Conservation (phyloP, 177 flowering plant species). For the Vitis hybrid region DNA sequence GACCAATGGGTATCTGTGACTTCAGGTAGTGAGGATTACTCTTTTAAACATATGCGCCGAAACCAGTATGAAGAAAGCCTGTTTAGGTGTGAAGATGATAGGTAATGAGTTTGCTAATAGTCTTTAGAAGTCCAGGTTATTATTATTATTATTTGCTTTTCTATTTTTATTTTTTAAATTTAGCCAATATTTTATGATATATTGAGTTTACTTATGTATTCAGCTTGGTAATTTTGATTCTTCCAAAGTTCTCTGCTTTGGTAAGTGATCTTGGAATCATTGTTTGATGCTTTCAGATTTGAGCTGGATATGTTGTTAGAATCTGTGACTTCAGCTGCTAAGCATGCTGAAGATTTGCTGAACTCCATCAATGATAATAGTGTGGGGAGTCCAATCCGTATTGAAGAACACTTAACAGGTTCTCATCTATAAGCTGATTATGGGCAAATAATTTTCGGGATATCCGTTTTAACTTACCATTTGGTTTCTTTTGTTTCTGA, state of each 20-base stretch:
- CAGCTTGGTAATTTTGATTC: background rate
- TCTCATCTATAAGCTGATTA: conserved; percentile 14
- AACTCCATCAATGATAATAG: conserved; percentile 56
- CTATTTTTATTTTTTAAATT: background rate
- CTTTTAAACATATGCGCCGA: conserved; percentile 94
- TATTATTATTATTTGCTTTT: no score
- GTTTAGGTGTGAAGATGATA: conserved; percentile 94
- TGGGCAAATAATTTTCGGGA: no score
- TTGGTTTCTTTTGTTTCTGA: background rate
- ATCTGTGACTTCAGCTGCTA: conserved; percentile 71
- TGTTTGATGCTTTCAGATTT: conserved; percentile 44
- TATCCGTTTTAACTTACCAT: background rate
- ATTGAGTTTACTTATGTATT: no score
- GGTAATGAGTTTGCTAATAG: conserved; percentile 35
- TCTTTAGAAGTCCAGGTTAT: background rate
- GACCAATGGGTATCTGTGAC: conserved; percentile 94
- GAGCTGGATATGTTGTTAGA: conserved; percentile 94
- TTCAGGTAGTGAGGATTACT: conserved; percentile 95
- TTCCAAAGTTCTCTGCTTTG: conserved; percentile 2
- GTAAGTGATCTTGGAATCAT: conserved; percentile 7
- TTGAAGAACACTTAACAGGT: conserved; percentile 82
- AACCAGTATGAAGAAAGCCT: conserved; percentile 95
- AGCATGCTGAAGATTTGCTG: conserved; percentile 72
- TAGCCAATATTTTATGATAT: background rate
- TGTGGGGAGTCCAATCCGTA: conserved; percentile 40